Conservation (phyloP, 148 eudicot species). For the Persicaria tinctoria region DNA sequence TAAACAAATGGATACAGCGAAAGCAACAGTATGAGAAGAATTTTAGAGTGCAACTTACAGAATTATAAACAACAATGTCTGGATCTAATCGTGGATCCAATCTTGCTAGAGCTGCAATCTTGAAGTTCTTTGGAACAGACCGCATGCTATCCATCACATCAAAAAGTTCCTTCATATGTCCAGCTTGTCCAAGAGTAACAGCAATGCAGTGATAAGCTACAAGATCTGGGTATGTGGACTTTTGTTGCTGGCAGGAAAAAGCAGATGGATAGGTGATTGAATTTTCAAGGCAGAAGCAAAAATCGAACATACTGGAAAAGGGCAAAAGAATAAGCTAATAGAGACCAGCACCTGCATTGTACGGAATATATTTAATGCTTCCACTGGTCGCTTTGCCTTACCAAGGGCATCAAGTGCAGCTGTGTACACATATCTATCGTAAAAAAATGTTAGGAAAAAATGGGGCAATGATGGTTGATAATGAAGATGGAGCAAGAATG, state of each 20-base stretch:
- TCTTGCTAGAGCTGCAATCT: constrained; percentile 38
- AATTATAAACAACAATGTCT: constrained; percentile 69
- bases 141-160: constrained; percentile 85
- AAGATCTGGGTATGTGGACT: constrained; percentile 76
- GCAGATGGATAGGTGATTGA: constrained; percentile 7
- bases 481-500: neutral
- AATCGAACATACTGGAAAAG: neutral
- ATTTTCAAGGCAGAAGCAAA: neutral
- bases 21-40: neutral
- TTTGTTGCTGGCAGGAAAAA: constrained; percentile 43
- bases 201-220: constrained; percentile 81
- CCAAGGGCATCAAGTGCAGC: constrained; percentile 85
- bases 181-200: constrained; percentile 97
- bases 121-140: constrained; percentile 67
- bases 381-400: constrained; percentile 84
- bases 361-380: constrained; percentile 69
- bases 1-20: neutral
- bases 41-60: constrained; percentile 44
- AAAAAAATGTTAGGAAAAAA: constrained; percentile 17
- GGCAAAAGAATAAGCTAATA: neutral
- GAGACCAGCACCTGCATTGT: constrained; percentile 56
- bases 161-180: constrained; percentile 86
- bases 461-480: neutral
- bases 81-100: constrained; percentile 89
- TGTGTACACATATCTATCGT: constrained; percentile 65